Base-by-base conservation (phyloP, 768 basidiomycete genomes). In the Termitomyces sp. region DNA sequence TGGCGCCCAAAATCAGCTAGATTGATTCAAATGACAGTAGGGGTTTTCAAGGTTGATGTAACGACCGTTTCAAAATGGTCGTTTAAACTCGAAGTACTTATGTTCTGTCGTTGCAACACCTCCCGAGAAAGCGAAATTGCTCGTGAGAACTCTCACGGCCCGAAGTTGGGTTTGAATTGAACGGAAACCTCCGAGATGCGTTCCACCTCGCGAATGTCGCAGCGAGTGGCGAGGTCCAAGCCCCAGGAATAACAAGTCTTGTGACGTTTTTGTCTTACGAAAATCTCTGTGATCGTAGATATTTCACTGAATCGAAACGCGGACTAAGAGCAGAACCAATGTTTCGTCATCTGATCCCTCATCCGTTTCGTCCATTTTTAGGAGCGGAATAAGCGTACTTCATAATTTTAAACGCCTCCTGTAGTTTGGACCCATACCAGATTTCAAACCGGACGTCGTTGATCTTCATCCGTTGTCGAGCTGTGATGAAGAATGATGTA, bases 301-400 rank as follows among this genome's bases (percentile, higher is more conserved):
- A n/a, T n/a, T 2, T n/a, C 17, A n/a, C 4, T 40, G 17, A 7
- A n/a, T 40, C 9, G n/a, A 19, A 40, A 19, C 38, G 8, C n/a
- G n/a, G n/a, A n/a, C n/a, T n/a, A n/a, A n/a, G n/a, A n/a, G n/a
- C n/a, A n/a, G n/a, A n/a, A 16, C 8, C n/a, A 19, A 41, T 41
- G 5, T 6, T 48, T 61, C 56, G 53, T 71, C 69, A 35, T 63
- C 59, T 16, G 53, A 34, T 16, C 68, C 65, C 52, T 65, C 66
- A 3, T 42, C 12, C 53, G n/a, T n/a, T 40, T 65, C 62, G 23
- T 57, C 62, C 31, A 49, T 56, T 19, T 49, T 14, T 52, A 41
- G 31, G 32, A 59, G 56, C 14, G 56, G 45, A 46, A 58, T 37
- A 27, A 62, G 49, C 21, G 64, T 42, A 41, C 58, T 61, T 40